A percentile compares a stretch with the other conserved stretches of the same genome.
phyloP scores from a whole-genome alignment of 805 yeast genomes.

The Saturnispora bothae region DNA sequence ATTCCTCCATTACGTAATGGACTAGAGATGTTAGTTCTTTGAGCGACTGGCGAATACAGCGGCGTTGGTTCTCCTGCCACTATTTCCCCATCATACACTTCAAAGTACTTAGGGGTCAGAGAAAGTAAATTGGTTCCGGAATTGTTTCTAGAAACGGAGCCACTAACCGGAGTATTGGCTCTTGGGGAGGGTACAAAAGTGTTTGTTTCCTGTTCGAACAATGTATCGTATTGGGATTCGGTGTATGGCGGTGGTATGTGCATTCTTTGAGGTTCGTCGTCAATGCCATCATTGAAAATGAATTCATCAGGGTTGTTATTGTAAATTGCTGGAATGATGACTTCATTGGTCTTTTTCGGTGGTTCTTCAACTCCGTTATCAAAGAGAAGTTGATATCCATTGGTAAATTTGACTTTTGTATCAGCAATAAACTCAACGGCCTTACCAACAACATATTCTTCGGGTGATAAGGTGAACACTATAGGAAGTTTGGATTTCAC shows the following conservation, averaged over 20 bases:
- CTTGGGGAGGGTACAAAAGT: conserved; percentile 3
- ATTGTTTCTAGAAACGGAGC: conserved; percentile 1
- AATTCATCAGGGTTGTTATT: conserved; percentile 10
- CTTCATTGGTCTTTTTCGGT: conserved; percentile 3
- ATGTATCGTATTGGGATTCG: conserved; percentile 16
- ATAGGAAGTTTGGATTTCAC: conserved; percentile 43
- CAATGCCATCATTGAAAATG: conserved; percentile 4
- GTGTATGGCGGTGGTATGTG: conserved; percentile 18
- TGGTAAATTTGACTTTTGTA: background rate
- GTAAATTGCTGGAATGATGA: conserved; percentile 4
- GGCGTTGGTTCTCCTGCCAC: conserved; percentile 20
- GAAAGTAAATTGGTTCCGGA: background rate
- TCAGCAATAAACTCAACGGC: conserved; percentile 17
- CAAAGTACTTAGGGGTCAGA: conserved; percentile 19
- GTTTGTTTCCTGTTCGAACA: conserved; percentile 13
- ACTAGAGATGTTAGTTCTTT: conserved; percentile 9
- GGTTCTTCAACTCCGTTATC: conserved; percentile 4
- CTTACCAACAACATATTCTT: conserved; percentile 19
- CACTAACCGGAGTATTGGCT: background rate
- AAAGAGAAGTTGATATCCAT: conserved; percentile 3
- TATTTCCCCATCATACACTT: conserved; percentile 23
- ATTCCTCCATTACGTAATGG: no score
- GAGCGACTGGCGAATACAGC: conserved; percentile 12
- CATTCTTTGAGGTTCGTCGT: background rate
- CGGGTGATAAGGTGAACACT: conserved; percentile 32